Evolutionary conservation across 176 grass and related monocot genomes (phyloP).

Genomic region (Eragrostis curvula): DNA sequence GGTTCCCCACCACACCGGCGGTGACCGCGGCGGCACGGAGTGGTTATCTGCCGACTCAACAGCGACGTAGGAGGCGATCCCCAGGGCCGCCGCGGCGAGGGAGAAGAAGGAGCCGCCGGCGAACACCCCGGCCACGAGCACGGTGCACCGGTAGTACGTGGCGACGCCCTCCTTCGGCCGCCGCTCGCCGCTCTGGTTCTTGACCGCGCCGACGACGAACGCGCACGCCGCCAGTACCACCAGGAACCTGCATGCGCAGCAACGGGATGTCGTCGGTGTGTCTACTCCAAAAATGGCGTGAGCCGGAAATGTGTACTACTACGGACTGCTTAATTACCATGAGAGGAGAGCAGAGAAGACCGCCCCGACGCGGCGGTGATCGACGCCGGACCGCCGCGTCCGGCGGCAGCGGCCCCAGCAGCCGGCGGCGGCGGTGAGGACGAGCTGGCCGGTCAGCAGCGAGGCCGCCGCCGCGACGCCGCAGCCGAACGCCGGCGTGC

Average conservation of each 20-base stretch:
- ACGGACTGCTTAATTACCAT: not conserved
- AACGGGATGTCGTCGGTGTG: too few relatives aligned
- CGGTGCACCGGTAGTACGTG: conserved; percentile 15
- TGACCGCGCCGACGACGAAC: conserved; percentile 25
- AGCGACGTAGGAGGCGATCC: conserved; percentile 31
- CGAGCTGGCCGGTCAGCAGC: conserved; percentile 20
- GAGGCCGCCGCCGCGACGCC: conserved; percentile 12
- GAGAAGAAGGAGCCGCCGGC: not conserved
- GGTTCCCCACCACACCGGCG: not conserved
- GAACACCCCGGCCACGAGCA: conserved; percentile 24
- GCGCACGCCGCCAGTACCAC: not conserved
- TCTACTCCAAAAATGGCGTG: not conserved
- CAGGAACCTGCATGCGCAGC: not conserved
- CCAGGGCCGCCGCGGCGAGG: conserved; percentile 1
- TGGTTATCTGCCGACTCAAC: not conserved
- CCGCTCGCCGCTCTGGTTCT: conserved; percentile 8
- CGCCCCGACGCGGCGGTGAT: not conserved
- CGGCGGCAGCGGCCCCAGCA: not conserved
- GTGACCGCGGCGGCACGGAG: not conserved
- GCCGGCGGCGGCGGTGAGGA: conserved; percentile 31
- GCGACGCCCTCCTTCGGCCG: not conserved
- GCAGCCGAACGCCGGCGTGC: conserved; percentile 34
- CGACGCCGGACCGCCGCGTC: not conserved
- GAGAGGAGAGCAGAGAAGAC: not conserved
- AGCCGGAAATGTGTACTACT: too few relatives aligned